phyloP scores from a whole-genome alignment of 179 eudicot genomes.

The Beta corolliflora region DNA sequence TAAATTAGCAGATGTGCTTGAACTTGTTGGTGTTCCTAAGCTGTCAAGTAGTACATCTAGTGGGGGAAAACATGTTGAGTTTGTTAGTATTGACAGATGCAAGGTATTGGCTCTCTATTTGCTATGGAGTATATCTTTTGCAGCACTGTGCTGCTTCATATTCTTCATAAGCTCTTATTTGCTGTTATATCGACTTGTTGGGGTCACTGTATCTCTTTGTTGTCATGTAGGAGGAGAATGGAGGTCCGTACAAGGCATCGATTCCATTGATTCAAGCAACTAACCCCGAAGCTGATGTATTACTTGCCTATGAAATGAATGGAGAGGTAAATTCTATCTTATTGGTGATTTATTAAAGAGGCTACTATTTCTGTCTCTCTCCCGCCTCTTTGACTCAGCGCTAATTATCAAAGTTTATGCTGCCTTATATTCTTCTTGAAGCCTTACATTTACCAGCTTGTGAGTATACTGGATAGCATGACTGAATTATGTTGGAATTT shows the following conservation, averaged over 20 bases:
- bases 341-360: neutral
- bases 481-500: neutral
- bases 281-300: conserved; percentile 86
- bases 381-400: neutral
- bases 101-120: conserved; percentile 53
- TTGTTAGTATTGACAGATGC: conserved; percentile 93
- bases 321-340: conserved; percentile 59
- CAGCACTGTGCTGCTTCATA: neutral
- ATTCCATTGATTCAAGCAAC: conserved; percentile 86
- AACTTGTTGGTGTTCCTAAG: conserved; percentile 76
- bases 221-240: conserved; percentile 78
- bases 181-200: neutral
- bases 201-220: neutral
- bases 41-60: conserved; percentile 56
- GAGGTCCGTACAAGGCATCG: conserved; percentile 95
- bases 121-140: neutral
- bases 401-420: neutral
- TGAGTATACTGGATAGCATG: neutral
- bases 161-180: neutral
- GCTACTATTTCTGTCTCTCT: neutral
- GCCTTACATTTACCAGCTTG: neutral
- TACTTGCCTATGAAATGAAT: conserved; percentile 97
- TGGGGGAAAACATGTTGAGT: conserved; percentile 96
- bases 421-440: neutral
- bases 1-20: conserved; percentile 91